A percentile compares a stretch with the other conserved stretches of the same genome.
Evolutionary conservation across 208 protist genomes (phyloP).

Genomic region (Balamuthia mandrillaris): DNA sequence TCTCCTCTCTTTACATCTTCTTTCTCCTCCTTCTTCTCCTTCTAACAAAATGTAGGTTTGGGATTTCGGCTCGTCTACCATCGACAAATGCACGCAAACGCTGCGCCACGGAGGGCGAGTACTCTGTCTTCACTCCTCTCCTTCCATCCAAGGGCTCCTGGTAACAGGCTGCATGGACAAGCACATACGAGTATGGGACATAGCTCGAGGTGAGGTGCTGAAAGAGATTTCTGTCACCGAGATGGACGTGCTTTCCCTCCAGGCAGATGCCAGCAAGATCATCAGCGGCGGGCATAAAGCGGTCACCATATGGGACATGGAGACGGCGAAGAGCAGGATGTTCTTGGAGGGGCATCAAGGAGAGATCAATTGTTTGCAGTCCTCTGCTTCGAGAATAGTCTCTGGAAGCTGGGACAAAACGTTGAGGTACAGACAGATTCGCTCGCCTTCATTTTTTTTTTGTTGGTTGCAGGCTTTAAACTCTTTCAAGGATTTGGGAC

Average conservation of each 20-base stretch:
- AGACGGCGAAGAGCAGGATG: background rate
- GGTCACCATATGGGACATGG: background rate
- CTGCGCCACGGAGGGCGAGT: background rate
- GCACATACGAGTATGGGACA: background rate
- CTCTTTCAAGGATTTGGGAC: slow-evolving; percentile 19
- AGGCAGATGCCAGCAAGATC: background rate
- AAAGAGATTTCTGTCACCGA: background rate
- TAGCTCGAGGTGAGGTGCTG: background rate
- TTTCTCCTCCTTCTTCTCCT: background rate
- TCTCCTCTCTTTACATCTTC: background rate
- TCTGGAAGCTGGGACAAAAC: slow-evolving; percentile 13
- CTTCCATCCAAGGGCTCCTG: background rate
- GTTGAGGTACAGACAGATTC: too few relatives aligned
- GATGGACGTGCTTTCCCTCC: background rate
- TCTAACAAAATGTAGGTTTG: background rate
- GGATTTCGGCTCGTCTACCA: background rate
- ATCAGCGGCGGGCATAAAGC: background rate
- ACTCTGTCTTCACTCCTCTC: background rate
- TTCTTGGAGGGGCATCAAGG: background rate
- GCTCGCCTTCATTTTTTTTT: too few relatives aligned
- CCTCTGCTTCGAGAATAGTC: background rate
- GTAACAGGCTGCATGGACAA: background rate
- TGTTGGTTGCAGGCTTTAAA: too few relatives aligned
- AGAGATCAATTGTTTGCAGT: background rate
- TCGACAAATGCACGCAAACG: background rate